Conservation (phyloP, 805 yeast genomes). For the Suhomyces kilbournensis region DNA sequence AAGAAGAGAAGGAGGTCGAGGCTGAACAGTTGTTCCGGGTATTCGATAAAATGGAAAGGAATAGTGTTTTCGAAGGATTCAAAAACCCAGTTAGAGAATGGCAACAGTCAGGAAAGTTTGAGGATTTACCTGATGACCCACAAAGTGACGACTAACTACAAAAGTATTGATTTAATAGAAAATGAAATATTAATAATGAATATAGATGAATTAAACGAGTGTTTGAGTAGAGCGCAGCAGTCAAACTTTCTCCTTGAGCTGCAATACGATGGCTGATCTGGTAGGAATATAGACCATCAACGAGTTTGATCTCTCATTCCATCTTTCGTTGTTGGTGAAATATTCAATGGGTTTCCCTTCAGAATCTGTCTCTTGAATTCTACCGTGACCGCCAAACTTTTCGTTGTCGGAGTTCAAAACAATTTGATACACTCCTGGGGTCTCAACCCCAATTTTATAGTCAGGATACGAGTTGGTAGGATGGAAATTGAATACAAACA, state of each 20-base stretch:
- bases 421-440: constrained; percentile 70
- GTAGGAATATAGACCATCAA: constrained; percentile 80
- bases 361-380: constrained; percentile 49
- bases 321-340: constrained; percentile 67
- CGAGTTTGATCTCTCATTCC: constrained; percentile 80
- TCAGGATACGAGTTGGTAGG: constrained; percentile 80
- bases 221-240: background rate
- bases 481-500: constrained; percentile 89
- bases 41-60: constrained; percentile 39
- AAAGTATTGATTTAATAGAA: background rate
- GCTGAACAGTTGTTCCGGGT: constrained; percentile 42
- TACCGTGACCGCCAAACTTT: constrained; percentile 76
- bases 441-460: constrained; percentile 87
- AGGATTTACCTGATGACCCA: background rate
- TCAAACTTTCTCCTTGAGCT: constrained; percentile 7
- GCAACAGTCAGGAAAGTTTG: constrained; percentile 21
- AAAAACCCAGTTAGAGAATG: constrained; percentile 40
- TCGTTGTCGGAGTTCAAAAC: constrained; percentile 71
- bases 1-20: constrained; percentile 42
- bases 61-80: constrained; percentile 33
- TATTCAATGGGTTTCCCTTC: constrained; percentile 44
- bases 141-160: background rate
- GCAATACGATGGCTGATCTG: constrained; percentile 49
- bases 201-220: constrained; percentile 1
- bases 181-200: background rate